Evolutionary conservation across 768 basidiomycete species (phyloP).

Genomic region (Rhodocollybia butyracea): DNA sequence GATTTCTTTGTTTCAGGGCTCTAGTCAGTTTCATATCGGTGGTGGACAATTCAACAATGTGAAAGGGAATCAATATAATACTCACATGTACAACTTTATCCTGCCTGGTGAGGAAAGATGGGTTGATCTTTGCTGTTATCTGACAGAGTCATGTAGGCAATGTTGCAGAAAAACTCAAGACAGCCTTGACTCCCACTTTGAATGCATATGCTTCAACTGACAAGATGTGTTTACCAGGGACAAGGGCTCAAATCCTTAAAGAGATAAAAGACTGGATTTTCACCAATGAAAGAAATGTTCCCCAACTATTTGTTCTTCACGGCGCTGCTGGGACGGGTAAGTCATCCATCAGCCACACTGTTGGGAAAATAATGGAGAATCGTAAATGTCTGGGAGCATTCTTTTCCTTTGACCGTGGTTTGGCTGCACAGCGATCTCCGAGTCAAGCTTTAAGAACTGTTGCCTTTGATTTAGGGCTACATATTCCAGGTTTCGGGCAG

Average conservation of each 20-base stretch:
- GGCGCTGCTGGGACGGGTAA: neutral
- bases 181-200: too few species aligned
- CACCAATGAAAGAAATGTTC: neutral
- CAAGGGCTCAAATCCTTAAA: neutral
- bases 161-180: too few species aligned
- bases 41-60: too few species aligned
- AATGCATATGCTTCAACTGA: too few species aligned
- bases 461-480: neutral
- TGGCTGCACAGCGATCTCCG: neutral
- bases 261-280: neutral
- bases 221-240: neutral
- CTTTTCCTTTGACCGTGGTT: neutral
- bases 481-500: neutral
- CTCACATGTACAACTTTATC: too few species aligned
- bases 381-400: neutral
- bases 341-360: neutral
- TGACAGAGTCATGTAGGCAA: too few species aligned
- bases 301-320: neutral
- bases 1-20: too few species aligned
- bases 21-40: too few species aligned
- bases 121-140: too few species aligned
- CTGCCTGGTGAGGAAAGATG: too few species aligned
- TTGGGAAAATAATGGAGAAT: neutral
- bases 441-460: neutral
- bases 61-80: too few species aligned